These are phyloP conservation scores for Naganishia cerealis DNA, from an alignment of 1,284 basidiomycete genomes.

Conservation along the genomic window DNA sequence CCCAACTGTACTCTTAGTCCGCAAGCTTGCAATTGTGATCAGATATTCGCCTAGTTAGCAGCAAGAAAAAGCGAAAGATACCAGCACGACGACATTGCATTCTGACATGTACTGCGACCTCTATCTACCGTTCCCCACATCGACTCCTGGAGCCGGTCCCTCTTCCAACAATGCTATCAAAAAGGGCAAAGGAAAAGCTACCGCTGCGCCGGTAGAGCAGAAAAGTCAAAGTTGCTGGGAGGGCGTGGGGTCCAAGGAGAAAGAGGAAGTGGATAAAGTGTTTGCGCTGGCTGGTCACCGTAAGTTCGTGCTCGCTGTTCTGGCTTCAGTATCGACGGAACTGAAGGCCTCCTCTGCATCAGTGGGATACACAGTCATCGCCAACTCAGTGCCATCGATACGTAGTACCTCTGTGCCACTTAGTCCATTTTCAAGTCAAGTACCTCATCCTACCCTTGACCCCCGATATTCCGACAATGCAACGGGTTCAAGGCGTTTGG, in stretches of 20 bases:
- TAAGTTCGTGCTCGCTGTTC: conserved; percentile 34
- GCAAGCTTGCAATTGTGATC: no score
- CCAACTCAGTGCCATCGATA: conserved; percentile 42
- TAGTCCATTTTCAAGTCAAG: conserved; percentile 42
- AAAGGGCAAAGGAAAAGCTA: conserved; percentile 24
- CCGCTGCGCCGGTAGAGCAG: background rate
- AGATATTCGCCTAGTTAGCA: no score
- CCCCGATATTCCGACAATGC: conserved; percentile 34
- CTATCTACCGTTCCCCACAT: conserved; percentile 48
- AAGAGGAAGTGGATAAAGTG: conserved; percentile 41
- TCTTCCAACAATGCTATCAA: conserved; percentile 8
- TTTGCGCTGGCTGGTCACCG: conserved; percentile 48
- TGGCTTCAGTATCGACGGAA: background rate
- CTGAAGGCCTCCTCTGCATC: background rate
- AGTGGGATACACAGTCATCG: conserved; percentile 52
- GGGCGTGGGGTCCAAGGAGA: conserved; percentile 41
- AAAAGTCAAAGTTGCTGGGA: conserved; percentile 43
- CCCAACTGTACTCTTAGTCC: background rate
- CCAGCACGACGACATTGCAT: background rate
- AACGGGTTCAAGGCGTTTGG: conserved; percentile 34
- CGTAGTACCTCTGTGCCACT: conserved; percentile 40
- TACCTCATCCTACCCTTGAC: conserved; percentile 49
- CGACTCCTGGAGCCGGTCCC: conserved; percentile 30
- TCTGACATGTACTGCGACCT: conserved; percentile 53
- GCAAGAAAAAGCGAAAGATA: no score